Percentiles rank a stretch among this genome's conserved stretches.
These are phyloP conservation scores for Trametes maxima DNA, from an alignment of 768 basidiomycete species.

Conservation along the genomic window DNA sequence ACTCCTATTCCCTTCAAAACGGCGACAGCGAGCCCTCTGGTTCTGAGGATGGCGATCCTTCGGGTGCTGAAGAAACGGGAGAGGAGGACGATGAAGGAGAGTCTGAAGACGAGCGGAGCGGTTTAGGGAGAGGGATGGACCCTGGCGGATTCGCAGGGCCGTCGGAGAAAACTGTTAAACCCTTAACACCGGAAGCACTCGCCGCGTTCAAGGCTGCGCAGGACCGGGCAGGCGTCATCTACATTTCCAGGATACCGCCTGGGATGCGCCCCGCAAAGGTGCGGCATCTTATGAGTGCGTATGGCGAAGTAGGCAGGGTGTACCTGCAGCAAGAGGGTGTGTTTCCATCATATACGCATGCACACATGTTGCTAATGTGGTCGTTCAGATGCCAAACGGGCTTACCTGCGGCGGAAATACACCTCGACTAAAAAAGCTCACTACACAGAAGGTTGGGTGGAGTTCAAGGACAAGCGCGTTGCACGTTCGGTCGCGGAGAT, in stretches of 20 bases:
- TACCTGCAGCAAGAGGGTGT: constrained; percentile 92
- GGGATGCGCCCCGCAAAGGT: constrained; percentile 98
- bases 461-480: constrained; percentile 92
- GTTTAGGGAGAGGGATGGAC: constrained; percentile 53
- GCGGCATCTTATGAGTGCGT: constrained; percentile 86
- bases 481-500: constrained; percentile 90
- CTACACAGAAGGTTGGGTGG: constrained; percentile 97
- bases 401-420: constrained; percentile 79
- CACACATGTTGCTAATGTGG: not conserved
- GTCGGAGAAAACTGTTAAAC: constrained; percentile 63
- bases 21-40: not conserved
- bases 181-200: constrained; percentile 73
- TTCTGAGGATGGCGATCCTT: not conserved
- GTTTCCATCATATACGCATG: constrained; percentile 23
- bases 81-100: constrained; percentile 31
- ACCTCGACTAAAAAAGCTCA: constrained; percentile 84
- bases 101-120: constrained; percentile 25
- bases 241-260: constrained; percentile 95
- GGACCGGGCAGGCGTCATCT: constrained; percentile 82
- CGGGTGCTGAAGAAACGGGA: constrained; percentile 23
- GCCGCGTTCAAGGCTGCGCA: constrained; percentile 74
- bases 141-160: constrained; percentile 61
- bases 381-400: constrained; percentile 75
- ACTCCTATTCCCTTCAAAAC: constrained; percentile 1
- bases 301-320: constrained; percentile 90